Percentiles rank a stretch among this genome's conserved stretches.
Evolutionary conservation across 768 basidiomycete genomes (phyloP).

Genomic region (Termitomyces sp.): DNA sequence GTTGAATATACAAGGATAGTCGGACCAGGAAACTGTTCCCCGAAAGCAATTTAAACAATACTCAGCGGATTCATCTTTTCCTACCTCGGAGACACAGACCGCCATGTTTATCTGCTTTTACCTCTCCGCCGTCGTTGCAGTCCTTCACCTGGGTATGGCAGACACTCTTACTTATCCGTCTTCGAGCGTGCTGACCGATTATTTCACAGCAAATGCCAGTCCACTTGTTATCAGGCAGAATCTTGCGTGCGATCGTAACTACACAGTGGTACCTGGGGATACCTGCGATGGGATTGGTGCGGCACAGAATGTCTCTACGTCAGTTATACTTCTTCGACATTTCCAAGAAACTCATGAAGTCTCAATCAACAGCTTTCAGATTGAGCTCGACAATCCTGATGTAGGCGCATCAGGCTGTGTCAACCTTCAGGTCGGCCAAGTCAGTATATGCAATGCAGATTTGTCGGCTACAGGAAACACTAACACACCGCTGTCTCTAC

Average conservation of each 20-base stretch:
- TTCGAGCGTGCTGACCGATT: neutral
- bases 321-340: conserved; percentile 11
- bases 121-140: conserved; percentile 5
- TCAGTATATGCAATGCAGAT: conserved; percentile 11
- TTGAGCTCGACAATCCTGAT: conserved; percentile 43
- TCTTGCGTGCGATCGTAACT: conserved; percentile 41
- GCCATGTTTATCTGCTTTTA: conserved; percentile 13
- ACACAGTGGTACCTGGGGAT: conserved; percentile 44
- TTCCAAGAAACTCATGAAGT: neutral
- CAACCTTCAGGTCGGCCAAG: conserved; percentile 52
- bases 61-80: neutral
- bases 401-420: conserved; percentile 46
- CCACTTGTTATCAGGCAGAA: neutral
- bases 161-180: neutral
- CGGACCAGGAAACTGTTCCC: no score
- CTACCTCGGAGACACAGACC: no score
- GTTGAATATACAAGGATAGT: no score
- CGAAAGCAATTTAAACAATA: neutral
- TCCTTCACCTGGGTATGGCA: conserved; percentile 10
- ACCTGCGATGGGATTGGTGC: conserved; percentile 53
- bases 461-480: neutral
- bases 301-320: conserved; percentile 43
- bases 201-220: conserved; percentile 2
- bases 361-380: conserved; percentile 41
- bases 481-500: neutral